These are phyloP conservation scores for Ceratocystis albifundus DNA, from an alignment of 2,329 filamentous ascomycete genomes.

Conservation along the genomic window DNA sequence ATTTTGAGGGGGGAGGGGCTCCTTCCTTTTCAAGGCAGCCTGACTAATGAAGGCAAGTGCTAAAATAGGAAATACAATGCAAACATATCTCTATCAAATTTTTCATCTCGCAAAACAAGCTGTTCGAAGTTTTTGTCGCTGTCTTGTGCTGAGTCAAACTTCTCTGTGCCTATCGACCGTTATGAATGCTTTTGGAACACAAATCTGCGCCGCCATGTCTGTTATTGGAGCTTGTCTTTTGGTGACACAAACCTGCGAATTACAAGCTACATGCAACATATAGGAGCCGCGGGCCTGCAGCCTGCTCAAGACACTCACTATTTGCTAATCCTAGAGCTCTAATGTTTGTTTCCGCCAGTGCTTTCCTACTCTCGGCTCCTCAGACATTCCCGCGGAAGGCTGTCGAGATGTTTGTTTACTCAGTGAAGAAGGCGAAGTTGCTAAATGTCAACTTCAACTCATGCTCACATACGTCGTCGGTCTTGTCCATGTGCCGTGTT, in stretches of 20 bases:
- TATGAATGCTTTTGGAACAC: not conserved
- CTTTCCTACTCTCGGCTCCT: not conserved
- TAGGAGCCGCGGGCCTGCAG: not conserved
- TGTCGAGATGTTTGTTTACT: not conserved
- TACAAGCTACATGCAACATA: not conserved
- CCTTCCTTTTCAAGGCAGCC: too few relatives aligned
- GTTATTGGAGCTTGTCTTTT: not conserved
- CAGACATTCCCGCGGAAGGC: not conserved
- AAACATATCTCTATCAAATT: too few relatives aligned
- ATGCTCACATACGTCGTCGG: not conserved
- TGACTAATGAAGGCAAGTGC: too few relatives aligned
- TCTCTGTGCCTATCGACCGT: too few relatives aligned
- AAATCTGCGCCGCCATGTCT: not conserved
- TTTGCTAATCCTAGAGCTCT: not conserved
- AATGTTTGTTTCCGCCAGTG: constrained; percentile 2
- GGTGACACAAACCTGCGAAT: not conserved
- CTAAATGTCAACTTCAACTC: not conserved
- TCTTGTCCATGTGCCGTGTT: not conserved
- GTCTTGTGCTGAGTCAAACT: too few relatives aligned
- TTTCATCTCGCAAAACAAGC: too few relatives aligned
- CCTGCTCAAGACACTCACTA: not conserved
- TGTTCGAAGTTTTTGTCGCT: too few relatives aligned
- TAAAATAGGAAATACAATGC: too few relatives aligned
- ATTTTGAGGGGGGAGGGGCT: too few relatives aligned
- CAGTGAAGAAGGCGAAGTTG: not conserved